Conservation (phyloP, 345 rosid species). For the Mangifera indica region DNA sequence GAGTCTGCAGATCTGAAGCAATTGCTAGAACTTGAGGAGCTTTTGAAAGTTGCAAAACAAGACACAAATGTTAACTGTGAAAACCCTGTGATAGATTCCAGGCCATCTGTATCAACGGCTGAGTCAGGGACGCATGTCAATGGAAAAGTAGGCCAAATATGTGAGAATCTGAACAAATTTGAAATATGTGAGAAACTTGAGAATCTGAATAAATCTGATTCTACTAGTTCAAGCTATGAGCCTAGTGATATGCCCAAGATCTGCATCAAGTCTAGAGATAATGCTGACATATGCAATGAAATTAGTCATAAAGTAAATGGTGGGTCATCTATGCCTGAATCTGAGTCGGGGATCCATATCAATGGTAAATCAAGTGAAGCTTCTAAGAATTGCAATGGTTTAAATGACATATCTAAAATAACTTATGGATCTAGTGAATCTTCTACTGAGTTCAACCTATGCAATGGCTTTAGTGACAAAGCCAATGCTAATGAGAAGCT, state of each 20-base stretch:
- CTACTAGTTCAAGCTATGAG: slow-evolving; percentile 21
- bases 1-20: slow-evolving; percentile 87
- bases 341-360: slow-evolving; percentile 36
- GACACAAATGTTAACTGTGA: slow-evolving; percentile 35
- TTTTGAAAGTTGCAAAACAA: slow-evolving; percentile 50
- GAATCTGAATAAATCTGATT: slow-evolving; percentile 27
- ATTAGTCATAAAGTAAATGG: slow-evolving; percentile 23
- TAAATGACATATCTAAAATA: slow-evolving; percentile 31
- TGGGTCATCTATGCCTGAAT: slow-evolving; percentile 28
- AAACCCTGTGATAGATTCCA: slow-evolving; percentile 27
- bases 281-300: slow-evolving; percentile 19
- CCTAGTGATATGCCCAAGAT: slow-evolving; percentile 23
- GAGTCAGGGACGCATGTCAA: slow-evolving; percentile 25
- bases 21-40: slow-evolving; percentile 84
- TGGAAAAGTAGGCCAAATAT: slow-evolving; percentile 31
- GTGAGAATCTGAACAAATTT: slow-evolving; percentile 25
- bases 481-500: slow-evolving; percentile 36
- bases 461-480: slow-evolving; percentile 36
- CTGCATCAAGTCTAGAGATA: slow-evolving; percentile 16
- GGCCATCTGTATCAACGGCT: slow-evolving; percentile 21
- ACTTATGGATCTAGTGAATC: slow-evolving; percentile 33
- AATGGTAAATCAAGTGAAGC: slow-evolving; percentile 40
- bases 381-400: slow-evolving; percentile 21
- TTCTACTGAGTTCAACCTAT: slow-evolving; percentile 30
- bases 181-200: slow-evolving; percentile 6